Base-by-base conservation (phyloP, 2,329 filamentous ascomycete genomes). In the Fusarium sp. region DNA sequence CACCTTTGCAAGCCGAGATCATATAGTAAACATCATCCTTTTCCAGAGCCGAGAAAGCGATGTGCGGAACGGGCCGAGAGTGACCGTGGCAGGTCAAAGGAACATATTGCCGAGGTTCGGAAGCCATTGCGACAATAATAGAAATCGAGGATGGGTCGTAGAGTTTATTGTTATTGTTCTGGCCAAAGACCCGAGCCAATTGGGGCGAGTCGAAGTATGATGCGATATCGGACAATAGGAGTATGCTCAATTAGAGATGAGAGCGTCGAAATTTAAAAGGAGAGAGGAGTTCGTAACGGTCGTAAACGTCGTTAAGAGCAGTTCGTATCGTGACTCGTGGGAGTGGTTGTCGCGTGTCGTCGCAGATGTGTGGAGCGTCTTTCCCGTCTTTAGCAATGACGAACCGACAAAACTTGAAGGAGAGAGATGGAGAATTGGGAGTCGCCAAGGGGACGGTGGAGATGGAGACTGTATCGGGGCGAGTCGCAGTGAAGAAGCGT, bases 41-140 rank as follows among this genome's bases (percentile, higher is more conserved):
- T 69, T 94, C 89, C 15, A 95, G 86, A 14, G 91, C 89, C 24
- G 95, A 98, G 82, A 98, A 98, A 79, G 90, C 92, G 75, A 97
- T 88, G 80, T 98, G 95, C 8, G 95, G 94, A 54, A 98, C 94
- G 2, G 95, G 95, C 63, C 95, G 90, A 53, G 95, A 97, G 80
- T 98, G 95, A 68, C 95, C 95, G 80, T 98, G 95, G 81, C 95
- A 98, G 71, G 95, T 98, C 79, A 98, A 83, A 58, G 95, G 95
- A 56, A 97, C 94, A 60, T 94, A 93, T 79, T 87, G 86, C 54
- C 86, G 83, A 63, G 54, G 58, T 68, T 82, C 80, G 15, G 77
- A 70, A 63, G 79, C 75, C 79, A 81, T 81, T 64, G 58, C 73
- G 69, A 64, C 57, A 50, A 43, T 33, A 39, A 17, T 26, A 20